These are phyloP conservation scores for Colletotrichum godetiae DNA, from an alignment of 2,329 filamentous ascomycete species.

Conservation along the genomic window DNA sequence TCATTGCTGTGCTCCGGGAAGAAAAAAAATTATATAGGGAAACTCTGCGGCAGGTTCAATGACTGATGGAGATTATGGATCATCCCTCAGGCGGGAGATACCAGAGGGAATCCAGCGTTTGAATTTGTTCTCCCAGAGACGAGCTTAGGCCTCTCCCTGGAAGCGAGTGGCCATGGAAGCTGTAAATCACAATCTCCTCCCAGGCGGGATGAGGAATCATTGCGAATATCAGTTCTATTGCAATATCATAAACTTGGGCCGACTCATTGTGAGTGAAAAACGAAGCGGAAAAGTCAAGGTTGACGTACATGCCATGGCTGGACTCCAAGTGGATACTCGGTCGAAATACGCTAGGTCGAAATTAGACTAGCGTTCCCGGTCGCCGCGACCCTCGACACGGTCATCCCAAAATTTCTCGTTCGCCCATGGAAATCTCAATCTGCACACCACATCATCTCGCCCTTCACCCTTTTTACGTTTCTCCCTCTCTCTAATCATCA, in stretches of 20 bases:
- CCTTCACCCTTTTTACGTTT: background rate
- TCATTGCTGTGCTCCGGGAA: constrained; percentile 7
- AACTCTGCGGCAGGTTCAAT: constrained; percentile 7
- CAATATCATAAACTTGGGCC: background rate
- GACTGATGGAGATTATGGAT: background rate
- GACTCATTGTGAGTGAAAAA: background rate
- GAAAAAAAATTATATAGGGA: constrained; percentile 7
- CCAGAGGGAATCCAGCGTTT: background rate
- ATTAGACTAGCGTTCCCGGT: constrained; percentile 2
- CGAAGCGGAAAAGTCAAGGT: background rate
- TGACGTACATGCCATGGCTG: background rate
- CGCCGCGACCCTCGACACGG: constrained; percentile 12
- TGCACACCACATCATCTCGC: constrained; percentile 4
- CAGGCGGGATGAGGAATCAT: background rate
- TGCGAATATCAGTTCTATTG: background rate
- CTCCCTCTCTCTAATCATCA: background rate
- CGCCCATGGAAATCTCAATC: background rate
- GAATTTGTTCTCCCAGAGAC: background rate
- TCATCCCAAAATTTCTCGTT: constrained; percentile 21
- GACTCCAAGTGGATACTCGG: background rate
- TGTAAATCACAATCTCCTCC: background rate
- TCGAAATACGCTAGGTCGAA: background rate
- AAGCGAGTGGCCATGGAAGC: background rate
- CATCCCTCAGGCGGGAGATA: background rate
- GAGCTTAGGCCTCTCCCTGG: constrained; percentile 8